A percentile compares a stretch with the other conserved stretches of the same genome.
These are phyloP conservation scores for Sclerotinia glacialis DNA, from an alignment of 2,329 filamentous ascomycete species.

Conservation along the genomic window DNA sequence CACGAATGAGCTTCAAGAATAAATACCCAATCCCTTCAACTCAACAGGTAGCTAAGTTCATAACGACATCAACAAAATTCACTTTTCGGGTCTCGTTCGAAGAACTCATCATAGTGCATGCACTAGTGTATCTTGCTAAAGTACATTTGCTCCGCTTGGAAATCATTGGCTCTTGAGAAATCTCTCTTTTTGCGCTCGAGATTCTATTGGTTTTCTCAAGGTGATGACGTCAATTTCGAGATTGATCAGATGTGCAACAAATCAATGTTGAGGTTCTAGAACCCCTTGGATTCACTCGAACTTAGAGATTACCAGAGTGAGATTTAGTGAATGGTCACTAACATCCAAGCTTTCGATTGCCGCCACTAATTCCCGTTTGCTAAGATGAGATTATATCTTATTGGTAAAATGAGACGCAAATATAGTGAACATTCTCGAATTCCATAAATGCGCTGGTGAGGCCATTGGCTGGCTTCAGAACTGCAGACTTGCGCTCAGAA, in stretches of 20 bases:
- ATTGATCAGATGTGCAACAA: not conserved
- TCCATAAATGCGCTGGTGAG: too few species aligned
- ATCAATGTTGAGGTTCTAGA: not conserved
- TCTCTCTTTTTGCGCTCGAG: not conserved
- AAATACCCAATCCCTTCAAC: too few species aligned
- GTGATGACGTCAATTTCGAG: not conserved
- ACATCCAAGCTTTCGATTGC: not conserved
- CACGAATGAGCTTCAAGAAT: too few species aligned
- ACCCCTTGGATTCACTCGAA: not conserved
- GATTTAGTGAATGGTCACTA: too few species aligned
- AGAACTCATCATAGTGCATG: not conserved
- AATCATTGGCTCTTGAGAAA: not conserved
- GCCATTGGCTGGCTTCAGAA: accelerated
- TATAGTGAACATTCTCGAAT: not conserved
- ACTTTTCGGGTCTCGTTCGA: not conserved
- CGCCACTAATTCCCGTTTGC: too few species aligned
- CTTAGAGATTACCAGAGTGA: not conserved
- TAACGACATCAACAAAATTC: too few species aligned
- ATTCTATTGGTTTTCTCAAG: not conserved
- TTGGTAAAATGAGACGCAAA: too few species aligned
- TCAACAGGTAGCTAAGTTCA: accelerated
- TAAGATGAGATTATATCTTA: not conserved
- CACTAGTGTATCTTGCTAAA: not conserved
- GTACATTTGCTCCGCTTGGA: accelerated
- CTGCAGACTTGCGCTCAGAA: not conserved